Evolutionary conservation across 2,329 filamentous ascomycete genomes (phyloP), one percentile per base, ranked within the genome.

Genomic region (Trichoderma sp.): DNA sequence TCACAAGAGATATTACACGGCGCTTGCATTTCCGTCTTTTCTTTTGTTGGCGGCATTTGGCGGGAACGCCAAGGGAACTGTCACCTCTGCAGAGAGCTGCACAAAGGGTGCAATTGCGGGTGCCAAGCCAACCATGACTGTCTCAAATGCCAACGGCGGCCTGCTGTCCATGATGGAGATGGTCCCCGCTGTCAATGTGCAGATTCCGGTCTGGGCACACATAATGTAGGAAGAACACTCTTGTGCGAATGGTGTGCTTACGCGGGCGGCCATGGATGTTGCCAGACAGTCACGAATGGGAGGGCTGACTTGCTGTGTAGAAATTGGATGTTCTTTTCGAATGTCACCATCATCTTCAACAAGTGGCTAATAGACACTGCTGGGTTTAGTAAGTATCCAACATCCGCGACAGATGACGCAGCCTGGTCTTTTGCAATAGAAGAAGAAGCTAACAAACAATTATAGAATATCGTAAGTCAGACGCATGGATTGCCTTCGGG

Each of bases 291-390:
- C n/a, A n/a, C 8, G 35, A 45, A 35, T 35, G 13, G 15, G 27
- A 27, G 2, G n/a, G 27, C 61, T 64, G n/a, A 64, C 48, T 37
- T 39, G 17, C 17, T 15, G 12, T 63, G 22, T 58, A 86, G 84
- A 65, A 86, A 87, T 75, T 97, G 93, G 92, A 96, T 97, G 72
- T 84, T 92, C 72, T 87, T 95, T 77, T 95, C 92, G 74, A 94
- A 92, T 71, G 84, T 87, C 74, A 93, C 94, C 70, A 96, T 97
- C 76, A 82, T 97, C 70, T 96, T 96, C 85, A 97, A 97, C 84
- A 97, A 97, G 82, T 94, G 91, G 87, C 87, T 97, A 59, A 86
- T 97, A 69, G 88, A 92, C 76, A 89, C 87, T 70, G 86, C 86
- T 74, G 86, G 90, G 67, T 94, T 94, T 79, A 85, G 90, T 92